Evolutionary conservation across 257 asterid species (phyloP), one percentile per base, ranked within the genome.

Genomic region (Solanum paucissectum): DNA sequence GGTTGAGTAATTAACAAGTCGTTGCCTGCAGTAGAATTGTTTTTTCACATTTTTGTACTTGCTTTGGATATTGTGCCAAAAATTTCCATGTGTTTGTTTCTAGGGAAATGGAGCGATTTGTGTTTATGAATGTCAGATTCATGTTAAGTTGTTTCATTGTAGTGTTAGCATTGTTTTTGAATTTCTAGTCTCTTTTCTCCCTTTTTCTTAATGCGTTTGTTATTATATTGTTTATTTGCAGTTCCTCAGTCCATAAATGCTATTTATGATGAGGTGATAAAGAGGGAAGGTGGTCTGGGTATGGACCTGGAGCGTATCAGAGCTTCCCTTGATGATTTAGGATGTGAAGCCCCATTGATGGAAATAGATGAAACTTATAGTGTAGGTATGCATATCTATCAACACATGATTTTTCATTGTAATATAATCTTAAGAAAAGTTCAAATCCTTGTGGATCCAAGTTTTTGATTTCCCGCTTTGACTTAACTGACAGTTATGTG

Each of bases 201-300:
- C 69, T 46, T 20, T 21, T 81, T 20, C 40, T 86, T 18, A 34
- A 25, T 79, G 52, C 21, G 40, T 62, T 87, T 82, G 55, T 79
- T 13, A 71, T 69, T 46, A 36, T 34, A 23, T 49, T 38, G 86
- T 64, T 86, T 55, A 27, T 90, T 90, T 92, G 86, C 95, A 97
- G 99, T 91, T 75, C 86, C 91, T 38, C 88, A 94, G 64, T 91
- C 98, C 60, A 86, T 93, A 84, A 90, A 93, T 91, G 93, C 90
- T 85, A 93, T 97, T 87, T 94, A 92, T 84, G 94, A 92, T 75
- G 98, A 94, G 91, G 95, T 95, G 88, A 97, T 94, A 82, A 95
- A 95, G 90, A 94, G 91, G 46, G 95, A 94, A 71, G 92, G 89
- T 58, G 98, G 96, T 90, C 89, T 92, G 89, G 92, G 93, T 85